These are phyloP conservation scores for Agrocybe praecox DNA, from an alignment of 768 basidiomycete species.

Conservation along the genomic window DNA sequence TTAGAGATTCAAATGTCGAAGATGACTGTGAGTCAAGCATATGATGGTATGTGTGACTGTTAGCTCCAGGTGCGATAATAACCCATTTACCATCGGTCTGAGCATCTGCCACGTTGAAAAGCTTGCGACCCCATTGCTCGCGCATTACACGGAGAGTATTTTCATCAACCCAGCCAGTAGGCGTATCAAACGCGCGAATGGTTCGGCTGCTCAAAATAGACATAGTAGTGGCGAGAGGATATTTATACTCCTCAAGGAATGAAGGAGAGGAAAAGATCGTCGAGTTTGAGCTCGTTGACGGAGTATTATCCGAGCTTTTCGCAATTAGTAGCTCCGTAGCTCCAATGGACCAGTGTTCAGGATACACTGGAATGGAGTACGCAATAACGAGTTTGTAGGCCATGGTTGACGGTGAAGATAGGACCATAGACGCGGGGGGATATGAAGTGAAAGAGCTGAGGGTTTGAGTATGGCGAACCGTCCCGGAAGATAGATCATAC, in stretches of 20 bases:
- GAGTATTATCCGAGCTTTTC: slow-evolving; percentile 18
- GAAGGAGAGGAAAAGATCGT: slow-evolving; percentile 19
- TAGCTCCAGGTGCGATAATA: slow-evolving; percentile 66
- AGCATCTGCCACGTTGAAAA: slow-evolving; percentile 66
- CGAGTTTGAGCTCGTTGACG: slow-evolving; percentile 20
- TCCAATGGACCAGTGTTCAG: slow-evolving; percentile 78
- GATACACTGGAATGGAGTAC: slow-evolving; percentile 79
- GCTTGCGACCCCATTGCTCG: slow-evolving; percentile 80
- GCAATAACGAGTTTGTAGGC: slow-evolving; percentile 76
- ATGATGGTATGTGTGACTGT: slow-evolving; percentile 14
- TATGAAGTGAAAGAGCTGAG: slow-evolving; percentile 78
- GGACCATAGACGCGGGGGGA: slow-evolving; percentile 79
- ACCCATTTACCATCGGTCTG: slow-evolving; percentile 89
- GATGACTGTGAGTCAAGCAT: slow-evolving; percentile 19
- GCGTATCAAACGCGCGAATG: slow-evolving; percentile 70
- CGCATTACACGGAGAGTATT: slow-evolving; percentile 61
- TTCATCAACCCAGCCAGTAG: slow-evolving; percentile 73
- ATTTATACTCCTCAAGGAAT: slow-evolving; percentile 25
- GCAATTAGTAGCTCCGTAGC: slow-evolving; percentile 77
- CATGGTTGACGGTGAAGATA: slow-evolving; percentile 59
- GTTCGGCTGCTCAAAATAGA: slow-evolving; percentile 61
- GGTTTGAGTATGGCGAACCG: slow-evolving; percentile 60
- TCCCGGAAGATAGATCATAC: slow-evolving; percentile 65
- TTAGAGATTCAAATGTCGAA: slow-evolving; percentile 22
- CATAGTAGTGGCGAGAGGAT: slow-evolving; percentile 32